phyloP scores from a whole-genome alignment of 306 rosid genomes.

The Quercus berberidifolia region DNA sequence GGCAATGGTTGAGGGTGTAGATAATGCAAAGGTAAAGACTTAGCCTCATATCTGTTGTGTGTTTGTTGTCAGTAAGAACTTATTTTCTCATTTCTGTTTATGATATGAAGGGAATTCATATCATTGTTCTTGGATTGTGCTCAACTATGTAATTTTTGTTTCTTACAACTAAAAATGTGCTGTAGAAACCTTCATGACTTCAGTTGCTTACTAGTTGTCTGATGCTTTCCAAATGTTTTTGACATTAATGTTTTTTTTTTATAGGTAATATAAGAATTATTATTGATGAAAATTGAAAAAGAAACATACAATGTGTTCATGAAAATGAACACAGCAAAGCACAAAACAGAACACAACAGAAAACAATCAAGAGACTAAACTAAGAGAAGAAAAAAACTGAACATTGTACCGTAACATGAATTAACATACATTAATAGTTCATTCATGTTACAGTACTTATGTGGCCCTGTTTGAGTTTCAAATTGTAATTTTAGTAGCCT shows the following conservation, averaged over 20 bases:
- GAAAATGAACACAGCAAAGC: no score
- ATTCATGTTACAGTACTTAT: neutral
- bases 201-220: neutral
- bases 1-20: conserved; percentile 80
- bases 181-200: neutral
- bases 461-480: conserved; percentile 1
- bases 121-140: neutral
- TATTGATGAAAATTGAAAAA: no score
- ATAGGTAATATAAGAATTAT: no score
- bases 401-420: no score
- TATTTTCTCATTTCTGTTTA: conserved; percentile 11
- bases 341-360: no score
- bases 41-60: conserved; percentile 17
- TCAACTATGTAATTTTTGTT: neutral
- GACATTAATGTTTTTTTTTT: neutral
- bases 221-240: neutral
- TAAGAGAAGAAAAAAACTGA: no score
- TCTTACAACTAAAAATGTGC: neutral
- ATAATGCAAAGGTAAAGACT: conserved; percentile 73
- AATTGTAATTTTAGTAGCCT: neutral
- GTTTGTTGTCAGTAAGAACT: conserved; percentile 6
- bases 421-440: neutral
- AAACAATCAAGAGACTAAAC: no score
- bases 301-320: no score
- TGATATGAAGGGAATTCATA: conserved; percentile 9